These are phyloP conservation scores for Capronia coronata DNA, from an alignment of 2,329 filamentous ascomycete genomes.

Conservation along the genomic window DNA sequence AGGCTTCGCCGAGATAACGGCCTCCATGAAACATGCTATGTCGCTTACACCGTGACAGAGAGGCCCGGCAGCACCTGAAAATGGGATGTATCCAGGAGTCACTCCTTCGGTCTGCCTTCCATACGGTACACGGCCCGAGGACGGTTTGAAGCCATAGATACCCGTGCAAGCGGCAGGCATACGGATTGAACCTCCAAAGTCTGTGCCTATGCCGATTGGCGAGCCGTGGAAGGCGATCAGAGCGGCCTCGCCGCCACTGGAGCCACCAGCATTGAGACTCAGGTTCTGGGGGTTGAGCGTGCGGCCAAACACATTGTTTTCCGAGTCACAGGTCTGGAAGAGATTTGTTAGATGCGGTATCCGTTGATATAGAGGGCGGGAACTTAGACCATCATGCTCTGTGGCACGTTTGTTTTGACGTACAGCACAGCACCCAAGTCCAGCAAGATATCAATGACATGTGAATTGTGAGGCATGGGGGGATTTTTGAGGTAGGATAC, in stretches of 20 bases:
- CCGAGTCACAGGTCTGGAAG: conserved; percentile 45
- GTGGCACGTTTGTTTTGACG: conserved; percentile 49
- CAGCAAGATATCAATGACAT: conserved; percentile 29
- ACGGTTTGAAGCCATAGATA: conserved; percentile 48
- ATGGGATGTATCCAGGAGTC: conserved; percentile 44
- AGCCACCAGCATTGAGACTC: conserved; percentile 56
- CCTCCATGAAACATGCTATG: conserved; percentile 29
- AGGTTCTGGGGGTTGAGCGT: conserved; percentile 59
- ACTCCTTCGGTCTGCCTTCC: conserved; percentile 47
- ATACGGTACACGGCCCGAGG: conserved; percentile 44
- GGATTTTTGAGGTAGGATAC: conserved; percentile 27
- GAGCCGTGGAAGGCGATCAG: conserved; percentile 55
- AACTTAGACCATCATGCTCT: conserved; percentile 38
- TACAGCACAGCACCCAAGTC: conserved; percentile 45
- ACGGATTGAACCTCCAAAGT: conserved; percentile 47
- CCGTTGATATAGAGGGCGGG: too few species aligned
- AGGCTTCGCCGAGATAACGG: conserved; percentile 38
- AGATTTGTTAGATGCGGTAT: not conserved
- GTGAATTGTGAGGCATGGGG: conserved; percentile 27
- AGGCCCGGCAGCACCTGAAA: conserved; percentile 44
- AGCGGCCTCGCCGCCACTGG: conserved; percentile 59
- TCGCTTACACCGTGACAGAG: conserved; percentile 33
- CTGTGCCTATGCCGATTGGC: conserved; percentile 57
- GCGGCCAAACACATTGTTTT: conserved; percentile 54
- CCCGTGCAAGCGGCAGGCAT: conserved; percentile 47